Base-by-base conservation (phyloP, 805 yeast species). In the Candida coleopterorum region DNA sequence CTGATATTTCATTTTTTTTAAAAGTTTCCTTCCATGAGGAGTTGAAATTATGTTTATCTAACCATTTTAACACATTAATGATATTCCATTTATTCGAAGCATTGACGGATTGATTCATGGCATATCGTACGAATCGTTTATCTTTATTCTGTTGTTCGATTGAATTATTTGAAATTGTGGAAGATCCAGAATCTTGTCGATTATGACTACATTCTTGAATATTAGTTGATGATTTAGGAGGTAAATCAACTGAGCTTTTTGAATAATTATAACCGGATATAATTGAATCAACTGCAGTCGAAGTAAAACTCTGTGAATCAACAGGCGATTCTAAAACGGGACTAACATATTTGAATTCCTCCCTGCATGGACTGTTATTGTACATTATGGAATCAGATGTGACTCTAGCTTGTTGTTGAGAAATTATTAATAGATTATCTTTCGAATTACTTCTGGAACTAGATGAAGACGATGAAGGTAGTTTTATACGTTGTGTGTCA, bases 11-110 rank as follows among this genome's bases (percentile, higher is more conserved):
- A 42, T 77, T 68, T 29, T 68, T 67, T 27, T 62, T 61, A 56
- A 88, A 83, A 12, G 79, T 72, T 4, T 67, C 73, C n/a, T 73
- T 64, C 96, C 96, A 88, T 10, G 80, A 64, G 3, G 70, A 74
- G 45, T 82, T 81, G 58, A 88, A 88, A 15, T 73, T 69, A 53
- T 87, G 72, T n/a, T 57, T 47, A 6, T 72, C 79, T 18, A 88
- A 65, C 94, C 95, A 88, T 32, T 62, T 53, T 0, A 69, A 41
- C 1, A 87, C 89, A 35, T 83, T 68, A n/a, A 71, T 76, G 44
- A 74, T 61, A 2, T 81, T 76, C 96, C 96, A 87, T 40, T 76
- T 80, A 12, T 43, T 43, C 11, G 40, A 37, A 10, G 44, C 25
- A 14, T 42, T 25, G 2, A 33, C 29, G 3, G 59, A 45, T 37